These are phyloP conservation scores for Diaporthe capsici DNA, from an alignment of 2,329 filamentous ascomycete genomes.

Conservation along the genomic window DNA sequence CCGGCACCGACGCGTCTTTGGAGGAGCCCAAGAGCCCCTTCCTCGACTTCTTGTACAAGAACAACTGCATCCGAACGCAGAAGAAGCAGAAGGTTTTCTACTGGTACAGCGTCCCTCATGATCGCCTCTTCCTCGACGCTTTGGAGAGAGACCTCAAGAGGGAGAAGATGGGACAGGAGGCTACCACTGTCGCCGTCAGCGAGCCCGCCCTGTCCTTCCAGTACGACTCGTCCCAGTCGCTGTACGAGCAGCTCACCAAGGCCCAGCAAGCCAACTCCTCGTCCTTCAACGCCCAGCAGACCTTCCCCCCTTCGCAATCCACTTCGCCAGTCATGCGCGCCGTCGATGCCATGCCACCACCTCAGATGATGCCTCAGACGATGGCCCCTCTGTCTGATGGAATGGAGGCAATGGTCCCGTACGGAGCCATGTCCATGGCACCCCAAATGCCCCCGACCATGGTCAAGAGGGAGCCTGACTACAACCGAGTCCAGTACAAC, in stretches of 20 bases:
- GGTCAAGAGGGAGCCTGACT: slow-evolving; percentile 92
- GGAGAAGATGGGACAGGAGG: slow-evolving; percentile 99
- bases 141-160: slow-evolving; percentile 97
- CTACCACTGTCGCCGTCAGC: slow-evolving; percentile 95
- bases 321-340: slow-evolving; percentile 91
- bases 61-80: slow-evolving; percentile 99
- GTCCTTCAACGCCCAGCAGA: slow-evolving; percentile 88
- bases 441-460: slow-evolving; percentile 78
- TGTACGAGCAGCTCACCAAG: slow-evolving; percentile 99
- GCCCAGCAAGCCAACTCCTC: slow-evolving; percentile 99
- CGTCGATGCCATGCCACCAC: slow-evolving; percentile 91
- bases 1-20: slow-evolving; percentile 95
- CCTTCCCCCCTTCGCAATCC: slow-evolving; percentile 82
- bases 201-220: slow-evolving; percentile 98
- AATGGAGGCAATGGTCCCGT: slow-evolving; percentile 81
- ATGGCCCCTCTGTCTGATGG: slow-evolving; percentile 71
- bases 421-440: slow-evolving; percentile 79
- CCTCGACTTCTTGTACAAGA: slow-evolving; percentile 99
- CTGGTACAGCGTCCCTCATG: slow-evolving; percentile 99
- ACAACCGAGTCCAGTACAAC: slow-evolving; percentile 86
- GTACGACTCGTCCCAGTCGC: slow-evolving; percentile 98
- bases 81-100: slow-evolving; percentile 99
- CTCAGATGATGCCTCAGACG: slow-evolving; percentile 68
- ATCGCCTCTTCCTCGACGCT: slow-evolving; percentile 96
- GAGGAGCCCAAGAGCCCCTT: slow-evolving; percentile 99